Evolutionary conservation across 352 stramenopile species (phyloP).

Genomic region (Phytophthora constricta): DNA sequence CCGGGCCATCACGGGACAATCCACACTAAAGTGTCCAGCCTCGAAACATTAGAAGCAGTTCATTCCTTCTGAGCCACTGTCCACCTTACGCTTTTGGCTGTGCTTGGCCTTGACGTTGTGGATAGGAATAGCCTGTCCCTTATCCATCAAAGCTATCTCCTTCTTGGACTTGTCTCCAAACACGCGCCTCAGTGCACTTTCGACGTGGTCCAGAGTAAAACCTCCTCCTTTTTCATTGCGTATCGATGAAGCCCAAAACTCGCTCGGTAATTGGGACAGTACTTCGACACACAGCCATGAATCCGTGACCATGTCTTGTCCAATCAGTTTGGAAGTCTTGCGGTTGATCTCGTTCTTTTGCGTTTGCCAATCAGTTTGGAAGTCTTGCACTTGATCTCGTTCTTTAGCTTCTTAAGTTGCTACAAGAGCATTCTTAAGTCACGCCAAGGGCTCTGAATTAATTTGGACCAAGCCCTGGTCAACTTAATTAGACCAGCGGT

Average conservation of each 20-base stretch:
- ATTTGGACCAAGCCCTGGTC: too few species aligned
- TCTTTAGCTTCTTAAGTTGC: conserved; percentile 17
- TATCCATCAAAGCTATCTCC: background rate
- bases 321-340: conserved; percentile 1
- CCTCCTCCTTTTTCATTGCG: background rate
- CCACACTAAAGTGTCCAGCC: background rate
- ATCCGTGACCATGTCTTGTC: conserved; percentile 17
- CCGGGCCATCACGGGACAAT: background rate
- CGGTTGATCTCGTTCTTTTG: conserved; percentile 19
- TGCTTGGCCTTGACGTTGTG: background rate
- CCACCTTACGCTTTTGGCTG: background rate
- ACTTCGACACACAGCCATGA: conserved; percentile 16
- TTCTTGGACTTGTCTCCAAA: conserved; percentile 5
- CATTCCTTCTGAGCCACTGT: background rate
- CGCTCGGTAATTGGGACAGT: conserved; percentile 8
- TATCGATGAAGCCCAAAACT: conserved; percentile 20
- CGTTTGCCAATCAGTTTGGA: conserved; percentile 10
- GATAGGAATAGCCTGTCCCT: background rate
- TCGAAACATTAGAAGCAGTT: conserved; percentile 2
- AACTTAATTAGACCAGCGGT: too few species aligned
- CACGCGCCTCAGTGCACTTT: background rate
- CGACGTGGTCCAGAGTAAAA: conserved; percentile 3
- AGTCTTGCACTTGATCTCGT: conserved; percentile 19
- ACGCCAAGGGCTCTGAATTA: too few species aligned
- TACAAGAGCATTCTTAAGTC: conserved; percentile 6